Base-by-base conservation (phyloP, 768 basidiomycete species). In the Panus rudis region DNA sequence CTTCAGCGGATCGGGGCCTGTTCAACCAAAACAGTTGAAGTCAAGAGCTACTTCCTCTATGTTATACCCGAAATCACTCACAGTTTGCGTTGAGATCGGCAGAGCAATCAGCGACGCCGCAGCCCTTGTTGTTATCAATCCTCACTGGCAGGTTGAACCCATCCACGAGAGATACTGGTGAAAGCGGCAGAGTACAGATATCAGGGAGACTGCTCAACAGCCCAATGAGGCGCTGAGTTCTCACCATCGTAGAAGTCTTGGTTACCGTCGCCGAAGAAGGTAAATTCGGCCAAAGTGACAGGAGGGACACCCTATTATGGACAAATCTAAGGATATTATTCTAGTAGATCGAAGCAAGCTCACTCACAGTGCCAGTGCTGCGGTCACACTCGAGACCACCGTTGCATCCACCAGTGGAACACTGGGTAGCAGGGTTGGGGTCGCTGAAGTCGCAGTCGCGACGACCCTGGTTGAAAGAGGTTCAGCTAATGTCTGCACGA, bases 381-480 rank as follows among this genome's bases (percentile, higher is more conserved):
- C 65, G 48, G 52, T 73, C 75, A 48, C 84, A 84, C 10, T 66
- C 52, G 7, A 86, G 63, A 27, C 83, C 84, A 13, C 84, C 83
- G 45, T 78, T 80, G 55, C 83, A 85, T 37, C 80, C 80, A 30
- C 83, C 84, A 43, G 70, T 68, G 16, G 76, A 49, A 50, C 83
- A 86, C 70, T 78, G 4, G 63, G 64, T 19, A 72, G 77, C n/a
- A 68, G 69, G 52, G 71, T 69, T 31, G 49, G 52, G 46, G 30
- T 50, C 63, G 41, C 60, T 63, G 54, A 85, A 85, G 59, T 83
- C 63, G 50, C 84, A 85, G 53, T 81, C 46, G 33, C 42, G 53
- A 23, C 35, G 38, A 14, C 43, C 53, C 55, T 56, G 35, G 28
- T 6, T 11, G 17, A 28, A 21, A 16, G 37, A 14, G 28, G 20